Conservation (phyloP, 2,329 filamentous ascomycete species). For the Fusarium setosum region DNA sequence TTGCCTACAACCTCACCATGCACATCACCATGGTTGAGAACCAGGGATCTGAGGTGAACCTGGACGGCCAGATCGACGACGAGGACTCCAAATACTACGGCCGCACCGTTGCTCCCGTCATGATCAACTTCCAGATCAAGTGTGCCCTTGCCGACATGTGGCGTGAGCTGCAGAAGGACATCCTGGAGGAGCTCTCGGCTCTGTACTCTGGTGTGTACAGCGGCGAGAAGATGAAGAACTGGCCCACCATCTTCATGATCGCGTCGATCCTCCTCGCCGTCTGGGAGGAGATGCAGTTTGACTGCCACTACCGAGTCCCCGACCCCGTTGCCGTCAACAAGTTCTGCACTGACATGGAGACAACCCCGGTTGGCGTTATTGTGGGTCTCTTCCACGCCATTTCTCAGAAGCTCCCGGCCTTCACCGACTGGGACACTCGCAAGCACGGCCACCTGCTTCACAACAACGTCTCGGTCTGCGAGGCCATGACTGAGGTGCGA, state of each 20-base stretch:
- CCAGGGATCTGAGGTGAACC: slow-evolving; percentile 80
- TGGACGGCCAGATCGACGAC: slow-evolving; percentile 87
- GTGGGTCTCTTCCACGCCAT: slow-evolving; percentile 98
- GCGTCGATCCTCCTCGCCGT: slow-evolving; percentile 92
- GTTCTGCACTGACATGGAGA: slow-evolving; percentile 98
- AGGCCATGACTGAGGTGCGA: slow-evolving; percentile 95
- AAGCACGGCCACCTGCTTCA: slow-evolving; percentile 92
- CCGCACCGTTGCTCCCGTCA: slow-evolving; percentile 92
- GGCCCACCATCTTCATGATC: slow-evolving; percentile 98
- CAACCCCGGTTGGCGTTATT: slow-evolving; percentile 93
- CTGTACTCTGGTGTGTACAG: slow-evolving; percentile 99
- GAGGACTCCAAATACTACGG: slow-evolving; percentile 88
- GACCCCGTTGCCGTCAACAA: slow-evolving; percentile 88
- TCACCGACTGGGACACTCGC: slow-evolving; percentile 92
- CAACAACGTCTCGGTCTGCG: slow-evolving; percentile 92
- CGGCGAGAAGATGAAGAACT: slow-evolving; percentile 97
- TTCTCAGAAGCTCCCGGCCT: slow-evolving; percentile 92
- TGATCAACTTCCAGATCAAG: slow-evolving; percentile 99
- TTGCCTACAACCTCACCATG: slow-evolving; percentile 94
- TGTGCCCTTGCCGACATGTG: slow-evolving; percentile 97
- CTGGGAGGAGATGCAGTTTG: slow-evolving; percentile 99
- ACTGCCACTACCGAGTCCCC: slow-evolving; percentile 94
- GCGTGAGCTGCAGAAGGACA: slow-evolving; percentile 96
- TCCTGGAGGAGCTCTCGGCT: slow-evolving; percentile 90
- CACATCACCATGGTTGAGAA: slow-evolving; percentile 96